A percentile compares a stretch with the other conserved stretches of the same genome.
Evolutionary conservation across 129 eudicot genomes (phyloP).

Genomic region (Calendula officinalis): DNA sequence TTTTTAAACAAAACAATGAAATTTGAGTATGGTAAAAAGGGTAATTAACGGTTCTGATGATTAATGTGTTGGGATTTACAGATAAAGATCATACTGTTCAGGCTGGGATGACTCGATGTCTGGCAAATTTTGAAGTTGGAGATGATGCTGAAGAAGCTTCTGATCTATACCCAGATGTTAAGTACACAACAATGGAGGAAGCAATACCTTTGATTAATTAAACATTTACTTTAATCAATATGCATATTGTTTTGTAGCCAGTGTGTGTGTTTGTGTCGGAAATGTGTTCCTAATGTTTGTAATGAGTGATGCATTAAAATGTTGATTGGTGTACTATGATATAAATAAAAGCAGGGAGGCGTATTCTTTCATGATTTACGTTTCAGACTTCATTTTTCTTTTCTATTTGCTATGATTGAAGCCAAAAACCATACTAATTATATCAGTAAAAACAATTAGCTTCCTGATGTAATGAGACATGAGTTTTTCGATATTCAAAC

Average conservation of each 20-base stretch:
- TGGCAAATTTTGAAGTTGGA: slow-evolving; percentile 42
- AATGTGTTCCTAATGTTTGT: neutral
- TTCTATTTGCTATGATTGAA: too few relatives aligned
- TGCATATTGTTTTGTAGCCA: slow-evolving; percentile 1
- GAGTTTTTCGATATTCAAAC: too few relatives aligned
- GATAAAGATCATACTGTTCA: slow-evolving; percentile 36
- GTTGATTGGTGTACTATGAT: too few relatives aligned
- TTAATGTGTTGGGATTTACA: neutral
- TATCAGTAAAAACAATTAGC: too few relatives aligned
- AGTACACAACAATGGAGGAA: slow-evolving; percentile 37
- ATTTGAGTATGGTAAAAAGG: neutral
- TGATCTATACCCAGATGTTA: slow-evolving; percentile 40
- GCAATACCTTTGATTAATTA: slow-evolving; percentile 28
- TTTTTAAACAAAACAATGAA: neutral
- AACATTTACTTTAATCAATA: neutral
- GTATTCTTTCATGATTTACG: too few relatives aligned
- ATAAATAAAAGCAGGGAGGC: too few relatives aligned
- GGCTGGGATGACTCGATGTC: slow-evolving; percentile 46
- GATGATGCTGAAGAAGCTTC: slow-evolving; percentile 41
- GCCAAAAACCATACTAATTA: too few relatives aligned
- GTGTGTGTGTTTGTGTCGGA: neutral
- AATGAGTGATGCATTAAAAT: too few relatives aligned
- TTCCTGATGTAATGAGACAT: too few relatives aligned
- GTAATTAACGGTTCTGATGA: neutral
- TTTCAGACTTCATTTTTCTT: too few relatives aligned